Base-by-base conservation (phyloP, 306 rosid genomes). In the Gastrolobium villosum region DNA sequence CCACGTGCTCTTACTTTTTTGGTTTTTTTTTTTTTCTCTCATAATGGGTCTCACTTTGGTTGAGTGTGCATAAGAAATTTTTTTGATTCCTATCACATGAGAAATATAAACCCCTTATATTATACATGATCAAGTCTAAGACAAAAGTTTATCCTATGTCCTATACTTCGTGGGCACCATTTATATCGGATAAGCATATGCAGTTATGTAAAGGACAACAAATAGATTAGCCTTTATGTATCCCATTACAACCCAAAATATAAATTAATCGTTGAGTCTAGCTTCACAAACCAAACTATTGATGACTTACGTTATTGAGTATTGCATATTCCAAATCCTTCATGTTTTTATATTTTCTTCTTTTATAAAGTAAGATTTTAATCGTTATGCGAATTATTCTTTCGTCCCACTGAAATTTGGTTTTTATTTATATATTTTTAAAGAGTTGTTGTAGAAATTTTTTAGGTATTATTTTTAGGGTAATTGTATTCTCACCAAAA, bases 111-210 rank as follows among this genome's bases (percentile, higher is more conserved):
- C n/a, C n/a, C n/a, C n/a, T n/a, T n/a, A n/a, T n/a, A n/a, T n/a
- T n/a, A 11, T 26, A 15, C 37, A 9, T 36, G 34, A 35, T 70
- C 75, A 9, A 35, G 35, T 50, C 50, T 14, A 52, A 6, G 36
- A 36, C 26, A 70, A 37, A 50, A 70, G 64, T 70, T 52, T 52
- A 70, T 1, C 28, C 0, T 10, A 10, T 37, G 64, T 20, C 36
- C 26, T 20, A 20, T 20, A 20, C 26, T 20, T 20, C 5, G 36
- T 53, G 5, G 4, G 39, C 20, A 15, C 50, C 32, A 10, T 10
- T 39, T 20, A 70, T 70, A 70, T 70, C 52, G 37, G 26, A 37
- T 36, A 50, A 70, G 64, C 63, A 36, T 52, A 15, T 36, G 64
- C 76, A 70, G 36, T 70, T 70, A 14, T 70, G 37, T 40, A 10